These are phyloP conservation scores for Didymella glomerata DNA, from an alignment of 2,329 filamentous ascomycete genomes.

Conservation along the genomic window DNA sequence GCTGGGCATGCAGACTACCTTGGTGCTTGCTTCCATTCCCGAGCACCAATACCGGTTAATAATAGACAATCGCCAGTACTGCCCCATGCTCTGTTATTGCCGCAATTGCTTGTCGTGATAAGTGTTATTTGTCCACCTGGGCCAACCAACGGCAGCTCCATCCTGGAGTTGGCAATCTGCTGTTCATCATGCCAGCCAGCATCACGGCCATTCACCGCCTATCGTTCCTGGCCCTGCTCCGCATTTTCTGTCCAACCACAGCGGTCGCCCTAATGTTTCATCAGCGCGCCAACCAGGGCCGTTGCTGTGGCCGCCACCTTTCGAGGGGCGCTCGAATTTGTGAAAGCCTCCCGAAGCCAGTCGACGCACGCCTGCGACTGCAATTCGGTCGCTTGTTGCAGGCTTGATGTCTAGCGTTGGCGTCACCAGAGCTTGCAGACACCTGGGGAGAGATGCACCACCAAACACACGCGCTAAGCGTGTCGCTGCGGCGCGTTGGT, in stretches of 20 bases:
- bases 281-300: constrained; percentile 14
- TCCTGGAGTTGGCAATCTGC: constrained; percentile 18
- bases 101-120: constrained; percentile 17
- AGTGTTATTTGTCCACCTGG: constrained; percentile 2
- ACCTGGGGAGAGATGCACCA: constrained; percentile 1
- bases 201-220: constrained; percentile 19
- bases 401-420: constrained; percentile 17
- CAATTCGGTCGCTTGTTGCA: constrained; percentile 20
- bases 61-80: constrained; percentile 16
- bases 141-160: constrained; percentile 9
- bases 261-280: constrained; percentile 16
- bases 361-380: constrained; percentile 1
- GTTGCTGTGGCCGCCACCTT: constrained; percentile 19
- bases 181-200: constrained; percentile 8
- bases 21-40: constrained; percentile 22
- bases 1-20: constrained; percentile 13
- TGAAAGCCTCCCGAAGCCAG: constrained; percentile 21
- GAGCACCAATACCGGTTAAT: constrained; percentile 19
- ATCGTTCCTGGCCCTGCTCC: constrained; percentile 21
- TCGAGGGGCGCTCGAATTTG: constrained; percentile 14
- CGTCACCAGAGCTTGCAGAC: constrained; percentile 12
- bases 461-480: constrained; percentile 1
- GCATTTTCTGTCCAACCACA: constrained; percentile 17
- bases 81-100: constrained; percentile 14
- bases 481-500: not conserved